phyloP scores from a whole-genome alignment of 2,329 filamentous ascomycete genomes.

The Fusarium kyushuense region DNA sequence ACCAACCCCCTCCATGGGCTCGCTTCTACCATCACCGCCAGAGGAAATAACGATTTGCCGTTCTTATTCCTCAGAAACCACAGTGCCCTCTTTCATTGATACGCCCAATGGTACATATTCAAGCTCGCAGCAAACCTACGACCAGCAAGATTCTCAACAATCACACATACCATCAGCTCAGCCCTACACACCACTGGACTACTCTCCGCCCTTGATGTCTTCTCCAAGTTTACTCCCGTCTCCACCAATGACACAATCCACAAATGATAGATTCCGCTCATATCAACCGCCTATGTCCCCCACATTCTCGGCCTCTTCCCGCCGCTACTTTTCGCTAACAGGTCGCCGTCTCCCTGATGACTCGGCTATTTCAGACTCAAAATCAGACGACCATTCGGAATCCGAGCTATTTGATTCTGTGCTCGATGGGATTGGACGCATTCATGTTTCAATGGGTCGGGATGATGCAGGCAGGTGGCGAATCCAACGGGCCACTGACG shows the following conservation, averaged over 20 bases:
- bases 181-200: constrained; percentile 30
- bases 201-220: constrained; percentile 36
- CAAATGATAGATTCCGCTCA: constrained; percentile 14
- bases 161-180: constrained; percentile 45
- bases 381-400: constrained; percentile 42
- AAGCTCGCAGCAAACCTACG: constrained; percentile 12
- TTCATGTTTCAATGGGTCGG: constrained; percentile 53
- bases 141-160: constrained; percentile 16
- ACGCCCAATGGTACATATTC: not conserved
- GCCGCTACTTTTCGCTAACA: not conserved
- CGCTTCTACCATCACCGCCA: constrained; percentile 34
- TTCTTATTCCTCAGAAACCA: constrained; percentile 8
- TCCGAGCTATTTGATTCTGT: constrained; percentile 52
- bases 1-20: constrained; percentile 16
- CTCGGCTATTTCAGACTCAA: not conserved
- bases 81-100: not conserved
- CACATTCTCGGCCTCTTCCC: constrained; percentile 14
- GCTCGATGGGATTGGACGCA: constrained; percentile 53
- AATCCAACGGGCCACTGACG: constrained; percentile 47
- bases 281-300: constrained; percentile 20
- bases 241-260: constrained; percentile 41
- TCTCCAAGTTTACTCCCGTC: constrained; percentile 40
- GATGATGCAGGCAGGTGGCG: constrained; percentile 58
- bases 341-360: not conserved
- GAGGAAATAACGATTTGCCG: constrained; percentile 8